Evolutionary conservation across 163 green algal genomes (phyloP), one percentile per base, ranked within the genome.

Genomic region (Chlamydomonas reinhardtii): DNA sequence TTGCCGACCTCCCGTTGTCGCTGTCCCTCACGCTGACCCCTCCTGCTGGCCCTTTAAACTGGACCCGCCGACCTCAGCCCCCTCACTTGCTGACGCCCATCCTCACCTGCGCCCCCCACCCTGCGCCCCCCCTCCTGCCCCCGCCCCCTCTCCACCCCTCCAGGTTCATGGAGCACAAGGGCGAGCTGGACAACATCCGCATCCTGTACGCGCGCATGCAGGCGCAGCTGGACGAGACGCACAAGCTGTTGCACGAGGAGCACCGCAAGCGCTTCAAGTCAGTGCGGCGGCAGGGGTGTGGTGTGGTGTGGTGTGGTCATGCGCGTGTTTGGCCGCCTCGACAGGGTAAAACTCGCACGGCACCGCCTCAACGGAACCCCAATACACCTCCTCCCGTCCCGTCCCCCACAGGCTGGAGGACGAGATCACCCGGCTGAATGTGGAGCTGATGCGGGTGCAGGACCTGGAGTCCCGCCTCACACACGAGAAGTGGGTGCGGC

Each of bases 161-260:
- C 85, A 93, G 90, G 74, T 94, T 92, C 82, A 87, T 93, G 82
- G 92, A 94, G 84, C 90, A 94, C 89, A 93, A 94, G 78, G 82
- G 79, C 16, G 92, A 94, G 89, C 85, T 94, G 52, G 89, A 94
- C 68, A 87, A 85, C 35, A 92, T 94, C 72, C 85, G 90, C 56
- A 74, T 90, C 11, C 86, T 90, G 37, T 91, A 91, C 48, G 92
- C 92, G 24, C 90, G 90, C 56, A 94, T 94, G 89, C 89, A 93
- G 84, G 66, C 83, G 70, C 87, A 92, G 74, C 89, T 94, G 71
- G 92, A 92, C 32, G 92, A 94, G 71, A 93, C 90, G 12, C 90
- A 94, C 87, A 85, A 87, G 73, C 88, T 92, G 75, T 89, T 94
- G 69, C 89, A 94, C 54, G 88, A 90, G 68, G 92, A 94, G 73